Percentiles rank a stretch among this genome's conserved stretches.
Conservation (phyloP, 805 yeast genomes). For the Grigorovia yakushimaensis region DNA sequence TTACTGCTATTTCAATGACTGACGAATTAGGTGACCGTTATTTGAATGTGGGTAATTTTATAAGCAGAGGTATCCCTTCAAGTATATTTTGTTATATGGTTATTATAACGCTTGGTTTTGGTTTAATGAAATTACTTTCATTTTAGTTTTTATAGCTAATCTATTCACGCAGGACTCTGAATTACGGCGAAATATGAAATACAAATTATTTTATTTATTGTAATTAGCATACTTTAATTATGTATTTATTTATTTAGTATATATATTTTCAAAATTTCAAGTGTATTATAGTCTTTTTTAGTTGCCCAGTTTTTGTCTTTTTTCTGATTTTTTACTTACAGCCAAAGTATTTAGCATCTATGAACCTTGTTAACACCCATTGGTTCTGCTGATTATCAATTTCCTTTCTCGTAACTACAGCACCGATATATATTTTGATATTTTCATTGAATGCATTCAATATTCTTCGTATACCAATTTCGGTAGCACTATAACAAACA, state of each 20-base stretch:
- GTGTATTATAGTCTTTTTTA: no score
- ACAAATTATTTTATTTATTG: no score
- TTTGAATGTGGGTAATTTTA: constrained; percentile 75
- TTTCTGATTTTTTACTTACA: no score
- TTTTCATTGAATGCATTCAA: constrained; percentile 57
- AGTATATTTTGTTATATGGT: constrained; percentile 65
- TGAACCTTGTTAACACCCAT: constrained; percentile 57
- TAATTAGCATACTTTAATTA: no score
- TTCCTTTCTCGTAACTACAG: constrained; percentile 41
- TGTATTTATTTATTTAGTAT: no score
- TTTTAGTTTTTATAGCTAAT: no score
- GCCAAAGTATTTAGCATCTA: constrained; percentile 75
- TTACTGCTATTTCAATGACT: constrained; percentile 89
- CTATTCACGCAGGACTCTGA: no score
- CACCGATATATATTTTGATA: constrained; percentile 62
- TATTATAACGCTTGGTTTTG: constrained; percentile 71
- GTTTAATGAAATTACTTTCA: constrained; percentile 51
- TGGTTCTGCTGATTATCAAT: constrained; percentile 36
- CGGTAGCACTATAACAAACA: constrained; percentile 67
- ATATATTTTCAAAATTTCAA: no score
- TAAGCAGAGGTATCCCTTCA: constrained; percentile 84
- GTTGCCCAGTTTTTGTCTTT: no score
- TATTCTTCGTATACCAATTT: constrained; percentile 64
- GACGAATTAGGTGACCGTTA: constrained; percentile 90
- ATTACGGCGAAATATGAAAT: no score